Conservation (phyloP, 495 filamentous ascomycete genomes). For the Penicillium egyptiacum region DNA sequence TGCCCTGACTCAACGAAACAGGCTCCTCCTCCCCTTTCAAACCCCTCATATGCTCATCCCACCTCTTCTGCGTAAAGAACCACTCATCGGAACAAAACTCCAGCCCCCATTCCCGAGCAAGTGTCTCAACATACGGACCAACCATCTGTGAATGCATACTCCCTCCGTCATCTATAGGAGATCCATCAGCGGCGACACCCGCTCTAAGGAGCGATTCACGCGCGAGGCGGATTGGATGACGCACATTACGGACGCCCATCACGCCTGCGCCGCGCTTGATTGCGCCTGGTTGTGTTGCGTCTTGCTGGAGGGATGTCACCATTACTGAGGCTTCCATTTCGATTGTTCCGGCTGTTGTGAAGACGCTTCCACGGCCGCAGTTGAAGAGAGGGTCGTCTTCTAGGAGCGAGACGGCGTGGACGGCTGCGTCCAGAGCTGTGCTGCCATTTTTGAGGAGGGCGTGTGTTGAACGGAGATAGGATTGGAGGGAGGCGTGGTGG, state of each 20-base stretch:
- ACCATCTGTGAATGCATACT: conserved; percentile 67
- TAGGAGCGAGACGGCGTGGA: conserved; percentile 71
- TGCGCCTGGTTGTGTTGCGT: conserved; percentile 34
- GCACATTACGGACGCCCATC: conserved; percentile 67
- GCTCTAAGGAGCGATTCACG: conserved; percentile 66
- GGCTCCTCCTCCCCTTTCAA: conserved; percentile 49
- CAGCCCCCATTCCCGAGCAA: conserved; percentile 65
- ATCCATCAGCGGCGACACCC: conserved; percentile 33
- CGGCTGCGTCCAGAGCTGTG: conserved; percentile 68
- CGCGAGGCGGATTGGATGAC: conserved; percentile 78
- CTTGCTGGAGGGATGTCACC: conserved; percentile 54
- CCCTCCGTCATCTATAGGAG: conserved; percentile 38
- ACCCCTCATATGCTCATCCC: conserved; percentile 77
- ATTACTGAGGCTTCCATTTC: conserved; percentile 92
- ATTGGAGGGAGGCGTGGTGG: conserved; percentile 64
- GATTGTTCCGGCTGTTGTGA: conserved; percentile 76
- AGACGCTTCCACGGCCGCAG: conserved; percentile 80
- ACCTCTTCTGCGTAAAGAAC: conserved; percentile 75
- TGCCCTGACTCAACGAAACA: conserved; percentile 63
- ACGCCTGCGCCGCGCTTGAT: conserved; percentile 77
- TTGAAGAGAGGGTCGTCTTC: conserved; percentile 88
- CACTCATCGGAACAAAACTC: conserved; percentile 68
- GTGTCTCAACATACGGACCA: conserved; percentile 62
- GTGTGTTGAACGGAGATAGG: conserved; percentile 54
- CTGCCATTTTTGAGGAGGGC: conserved; percentile 42